Base-by-base conservation (phyloP, 1,139 yeast species). In the Magnusiomyces magnusii region DNA sequence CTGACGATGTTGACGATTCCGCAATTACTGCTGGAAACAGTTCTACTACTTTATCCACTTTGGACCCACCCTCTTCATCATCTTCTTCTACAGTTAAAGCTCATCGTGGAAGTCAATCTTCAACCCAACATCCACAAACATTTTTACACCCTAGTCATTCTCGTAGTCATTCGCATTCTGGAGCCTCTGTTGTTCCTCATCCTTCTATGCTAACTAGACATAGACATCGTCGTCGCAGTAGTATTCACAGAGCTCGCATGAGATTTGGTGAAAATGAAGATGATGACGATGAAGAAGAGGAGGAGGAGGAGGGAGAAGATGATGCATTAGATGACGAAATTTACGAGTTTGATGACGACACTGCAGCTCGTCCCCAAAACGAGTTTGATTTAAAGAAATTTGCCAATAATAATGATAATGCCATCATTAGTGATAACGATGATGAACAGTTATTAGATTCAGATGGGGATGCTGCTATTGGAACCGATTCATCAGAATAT, bases 171-270 rank as follows among this genome's bases (percentile, higher is more conserved):
- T 36, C 47, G 15, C 36, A 49, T 19, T 49, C 51, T 10, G 21
- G 21, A 3, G 3, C 51, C 21, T 47, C 50, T 17, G 25, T 24
- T 7, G 10, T 24, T 9, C 36, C 34, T 10, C 54, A 51, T 39
- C 47, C 54, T 2, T 10, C 41, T 19, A 39, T 24, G 25, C 34
- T 51, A 3, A 51, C 47, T 15, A 17, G 47, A 21, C 34, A 51
- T 47, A 34, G 54, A 24, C 25, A 34, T 7, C 58, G 61, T 15
- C 56, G 61, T 7, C 56, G 61, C 47, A 52, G 57, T n/a, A 59
- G 61, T 28, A 57, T 59, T 50, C 59, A 53, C 36, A 47, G 61
- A 25, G 23, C 60, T 15, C 57, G 58, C 19, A 59, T 59, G 61
- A 51, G 56, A 49, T 59, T 59, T 36, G 53, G 58, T 17, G 61